Conservation (phyloP, 192 early-diverging fungal genomes). For the Lunasporangiospora selenospora region DNA sequence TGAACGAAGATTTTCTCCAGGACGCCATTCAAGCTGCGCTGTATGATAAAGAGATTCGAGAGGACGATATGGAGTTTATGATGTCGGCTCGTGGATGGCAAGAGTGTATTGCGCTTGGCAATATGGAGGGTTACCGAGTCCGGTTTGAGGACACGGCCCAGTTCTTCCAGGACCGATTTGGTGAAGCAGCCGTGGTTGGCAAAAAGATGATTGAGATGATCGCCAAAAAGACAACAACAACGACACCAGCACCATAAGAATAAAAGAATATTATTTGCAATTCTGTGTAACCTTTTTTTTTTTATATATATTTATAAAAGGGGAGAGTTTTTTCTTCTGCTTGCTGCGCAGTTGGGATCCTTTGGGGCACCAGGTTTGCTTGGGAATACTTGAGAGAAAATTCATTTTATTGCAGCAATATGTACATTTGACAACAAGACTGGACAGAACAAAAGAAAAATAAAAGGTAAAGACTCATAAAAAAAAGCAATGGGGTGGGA, state of each 20-base stretch:
- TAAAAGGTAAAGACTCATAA: not conserved
- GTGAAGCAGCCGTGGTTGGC: conserved; percentile 59
- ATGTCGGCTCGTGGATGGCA: conserved; percentile 94
- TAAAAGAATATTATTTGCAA: conserved; percentile 4
- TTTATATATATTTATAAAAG: not conserved
- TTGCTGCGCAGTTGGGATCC: not conserved
- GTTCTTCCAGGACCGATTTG: conserved; percentile 80
- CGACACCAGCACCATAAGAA: not conserved
- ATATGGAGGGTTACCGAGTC: conserved; percentile 81
- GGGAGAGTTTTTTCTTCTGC: not conserved
- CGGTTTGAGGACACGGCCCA: conserved; percentile 84
- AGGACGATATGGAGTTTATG: conserved; percentile 90
- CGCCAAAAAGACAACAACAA: conserved; percentile 48
- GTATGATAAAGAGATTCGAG: conserved; percentile 71
- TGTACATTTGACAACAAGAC: no score
- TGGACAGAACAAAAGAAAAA: not conserved
- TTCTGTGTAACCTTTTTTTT: not conserved
- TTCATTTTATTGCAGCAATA: no score
- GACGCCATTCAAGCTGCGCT: conserved; percentile 88
- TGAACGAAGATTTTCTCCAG: conserved; percentile 81
- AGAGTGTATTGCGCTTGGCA: conserved; percentile 84
- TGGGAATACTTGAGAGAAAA: no score
- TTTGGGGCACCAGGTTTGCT: not conserved
- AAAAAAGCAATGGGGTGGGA: conserved; percentile 19
- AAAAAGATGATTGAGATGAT: conserved; percentile 67